These are phyloP conservation scores for Microdochium bolleyi DNA, from an alignment of 2,329 filamentous ascomycete genomes.

Conservation along the genomic window DNA sequence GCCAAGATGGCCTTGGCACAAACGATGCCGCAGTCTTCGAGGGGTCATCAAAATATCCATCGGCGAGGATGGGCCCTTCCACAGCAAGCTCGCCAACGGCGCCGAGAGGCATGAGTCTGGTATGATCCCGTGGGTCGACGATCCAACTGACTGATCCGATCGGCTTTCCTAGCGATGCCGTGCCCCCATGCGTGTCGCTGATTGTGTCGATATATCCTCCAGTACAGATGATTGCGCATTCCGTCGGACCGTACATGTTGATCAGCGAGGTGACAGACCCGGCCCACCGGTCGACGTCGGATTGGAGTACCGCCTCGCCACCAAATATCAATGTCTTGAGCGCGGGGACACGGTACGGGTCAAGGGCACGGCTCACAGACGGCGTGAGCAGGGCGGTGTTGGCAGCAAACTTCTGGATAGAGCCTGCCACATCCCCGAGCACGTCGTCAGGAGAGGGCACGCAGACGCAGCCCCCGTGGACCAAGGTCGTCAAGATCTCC, in stretches of 20 bases:
- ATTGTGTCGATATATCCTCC: neutral
- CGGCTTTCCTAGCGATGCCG: slow-evolving; percentile 4
- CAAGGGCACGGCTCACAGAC: slow-evolving; percentile 5
- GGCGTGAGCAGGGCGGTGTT: slow-evolving; percentile 8
- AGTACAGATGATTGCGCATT: neutral
- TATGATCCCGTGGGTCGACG: slow-evolving; percentile 5
- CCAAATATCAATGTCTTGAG: slow-evolving; percentile 6
- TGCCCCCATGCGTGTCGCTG: neutral
- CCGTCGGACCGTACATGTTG: slow-evolving; percentile 2
- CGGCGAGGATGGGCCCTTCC: slow-evolving; percentile 28
- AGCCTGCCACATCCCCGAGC: slow-evolving; percentile 20
- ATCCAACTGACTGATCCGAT: slow-evolving; percentile 5
- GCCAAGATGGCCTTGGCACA: slow-evolving; percentile 28
- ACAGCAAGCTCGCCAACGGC: slow-evolving; percentile 12
- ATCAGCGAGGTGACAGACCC: slow-evolving; percentile 8
- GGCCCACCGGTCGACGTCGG: slow-evolving; percentile 3
- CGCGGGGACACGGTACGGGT: slow-evolving; percentile 4
- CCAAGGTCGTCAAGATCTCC: slow-evolving; percentile 25
- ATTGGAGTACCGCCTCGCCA: slow-evolving; percentile 18
- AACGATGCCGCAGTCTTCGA: slow-evolving; percentile 32
- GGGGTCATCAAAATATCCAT: slow-evolving; percentile 34
- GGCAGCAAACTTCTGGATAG: slow-evolving; percentile 2
- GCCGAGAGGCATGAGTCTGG: slow-evolving; percentile 7
- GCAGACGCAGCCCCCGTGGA: slow-evolving; percentile 24
- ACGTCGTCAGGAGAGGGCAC: slow-evolving; percentile 24